These are phyloP conservation scores for Populus davidiana DNA, from an alignment of 345 rosid species.

Conservation along the genomic window DNA sequence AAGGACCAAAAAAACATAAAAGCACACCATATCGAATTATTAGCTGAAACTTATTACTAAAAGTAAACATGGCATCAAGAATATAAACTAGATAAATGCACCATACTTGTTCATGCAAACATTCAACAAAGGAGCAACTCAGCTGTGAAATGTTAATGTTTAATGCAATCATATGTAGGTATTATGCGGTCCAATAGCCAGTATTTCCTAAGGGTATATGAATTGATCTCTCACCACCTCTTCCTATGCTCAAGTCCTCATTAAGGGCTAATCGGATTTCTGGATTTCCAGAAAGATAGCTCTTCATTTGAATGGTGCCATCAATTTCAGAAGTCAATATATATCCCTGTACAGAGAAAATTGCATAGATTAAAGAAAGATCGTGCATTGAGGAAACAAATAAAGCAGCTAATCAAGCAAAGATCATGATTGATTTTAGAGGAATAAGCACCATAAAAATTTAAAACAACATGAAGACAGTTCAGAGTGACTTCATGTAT, in stretches of 20 bases:
- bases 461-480: background rate
- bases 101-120: background rate
- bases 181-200: background rate
- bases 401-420: background rate
- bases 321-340: conserved; percentile 97
- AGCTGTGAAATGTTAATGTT: conserved; percentile 6
- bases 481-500: background rate
- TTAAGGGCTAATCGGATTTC: conserved; percentile 96
- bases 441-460: background rate
- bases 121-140: background rate
- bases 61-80: background rate
- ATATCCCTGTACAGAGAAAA: conserved; percentile 60
- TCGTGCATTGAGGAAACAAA: background rate
- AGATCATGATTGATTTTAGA: background rate
- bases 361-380: background rate
- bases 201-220: conserved; percentile 44
- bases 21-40: background rate
- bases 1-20: conserved; percentile 4
- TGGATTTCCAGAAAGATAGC: conserved; percentile 92
- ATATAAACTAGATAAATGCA: background rate
- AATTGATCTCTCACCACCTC: conserved; percentile 72
- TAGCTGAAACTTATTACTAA: no score
- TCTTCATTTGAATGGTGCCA: conserved; percentile 99
- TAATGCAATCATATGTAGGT: background rate
- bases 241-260: conserved; percentile 76